Evolutionary conservation across 169 alveolate genomes (phyloP).

Genomic region (Cardiosporidium cionae): DNA sequence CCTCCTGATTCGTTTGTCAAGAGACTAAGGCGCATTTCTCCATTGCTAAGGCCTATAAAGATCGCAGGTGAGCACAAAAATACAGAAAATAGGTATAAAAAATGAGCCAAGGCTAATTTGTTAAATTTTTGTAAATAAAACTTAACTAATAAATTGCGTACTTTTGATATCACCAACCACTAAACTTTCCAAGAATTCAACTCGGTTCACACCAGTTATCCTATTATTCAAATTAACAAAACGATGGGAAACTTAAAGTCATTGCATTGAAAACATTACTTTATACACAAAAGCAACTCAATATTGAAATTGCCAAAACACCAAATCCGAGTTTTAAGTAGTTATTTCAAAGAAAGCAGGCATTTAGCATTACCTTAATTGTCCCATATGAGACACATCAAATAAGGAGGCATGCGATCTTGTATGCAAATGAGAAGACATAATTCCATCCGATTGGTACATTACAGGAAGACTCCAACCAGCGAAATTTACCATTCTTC

Average conservation of each 20-base stretch:
- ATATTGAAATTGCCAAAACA: no score
- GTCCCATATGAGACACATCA: constrained; percentile 26
- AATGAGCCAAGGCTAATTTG: no score
- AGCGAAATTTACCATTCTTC: constrained; percentile 6
- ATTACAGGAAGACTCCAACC: constrained; percentile 21
- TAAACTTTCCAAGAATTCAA: background rate
- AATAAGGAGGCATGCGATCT: constrained; percentile 19
- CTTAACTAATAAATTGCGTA: no score
- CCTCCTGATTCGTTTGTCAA: constrained; percentile 4
- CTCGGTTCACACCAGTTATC: constrained; percentile 1
- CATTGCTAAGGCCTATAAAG: background rate
- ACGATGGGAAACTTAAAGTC: no score
- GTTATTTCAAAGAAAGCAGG: no score
- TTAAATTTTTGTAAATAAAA: no score
- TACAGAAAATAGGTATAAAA: background rate
- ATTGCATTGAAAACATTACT: no score
- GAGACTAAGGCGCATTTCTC: constrained; percentile 1
- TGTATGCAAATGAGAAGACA: constrained; percentile 19
- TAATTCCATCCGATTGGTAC: constrained; percentile 11
- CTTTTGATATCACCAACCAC: constrained; percentile 1
- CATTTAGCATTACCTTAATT: constrained; percentile 6
- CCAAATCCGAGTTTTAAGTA: no score
- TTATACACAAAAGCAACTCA: no score
- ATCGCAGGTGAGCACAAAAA: background rate
- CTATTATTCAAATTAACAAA: no score